Conservation (phyloP, 2,329 filamentous ascomycete species). For the Talaromyces piceae region DNA sequence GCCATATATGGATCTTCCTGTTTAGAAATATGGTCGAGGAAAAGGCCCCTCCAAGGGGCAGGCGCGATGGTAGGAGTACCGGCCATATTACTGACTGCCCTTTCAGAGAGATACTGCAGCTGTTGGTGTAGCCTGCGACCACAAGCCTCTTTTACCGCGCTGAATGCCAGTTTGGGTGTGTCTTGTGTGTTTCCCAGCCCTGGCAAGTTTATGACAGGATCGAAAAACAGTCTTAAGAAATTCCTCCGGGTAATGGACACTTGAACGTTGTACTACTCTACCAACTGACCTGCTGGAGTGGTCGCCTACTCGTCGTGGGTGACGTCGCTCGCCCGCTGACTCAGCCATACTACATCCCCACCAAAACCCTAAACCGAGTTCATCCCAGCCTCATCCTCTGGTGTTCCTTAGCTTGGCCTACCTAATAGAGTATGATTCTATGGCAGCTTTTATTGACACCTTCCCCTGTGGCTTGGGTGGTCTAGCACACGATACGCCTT, state of each 20-base stretch:
- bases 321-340: background rate
- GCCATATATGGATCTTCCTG: slow-evolving; percentile 34
- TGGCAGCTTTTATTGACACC: background rate
- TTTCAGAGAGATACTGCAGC: slow-evolving; percentile 5
- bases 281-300: no score
- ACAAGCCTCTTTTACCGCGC: slow-evolving; percentile 1
- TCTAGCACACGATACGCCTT: background rate
- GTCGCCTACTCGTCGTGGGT: background rate
- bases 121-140: slow-evolving; percentile 9
- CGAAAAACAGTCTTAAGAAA: background rate
- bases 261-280: no score
- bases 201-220: background rate
- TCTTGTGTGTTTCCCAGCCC: background rate
- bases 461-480: background rate
- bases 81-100: background rate
- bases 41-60: slow-evolving; percentile 47
- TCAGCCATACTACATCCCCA: background rate
- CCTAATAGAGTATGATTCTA: background rate
- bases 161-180: slow-evolving; percentile 3
- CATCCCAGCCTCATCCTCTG: background rate
- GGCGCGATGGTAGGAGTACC: slow-evolving; percentile 10
- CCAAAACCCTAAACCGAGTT: background rate
- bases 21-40: slow-evolving; percentile 42
- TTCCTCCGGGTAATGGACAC: background rate
- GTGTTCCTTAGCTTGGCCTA: background rate